These are phyloP conservation scores for Podospora didyma DNA, from an alignment of 495 filamentous ascomycete species.

Conservation along the genomic window DNA sequence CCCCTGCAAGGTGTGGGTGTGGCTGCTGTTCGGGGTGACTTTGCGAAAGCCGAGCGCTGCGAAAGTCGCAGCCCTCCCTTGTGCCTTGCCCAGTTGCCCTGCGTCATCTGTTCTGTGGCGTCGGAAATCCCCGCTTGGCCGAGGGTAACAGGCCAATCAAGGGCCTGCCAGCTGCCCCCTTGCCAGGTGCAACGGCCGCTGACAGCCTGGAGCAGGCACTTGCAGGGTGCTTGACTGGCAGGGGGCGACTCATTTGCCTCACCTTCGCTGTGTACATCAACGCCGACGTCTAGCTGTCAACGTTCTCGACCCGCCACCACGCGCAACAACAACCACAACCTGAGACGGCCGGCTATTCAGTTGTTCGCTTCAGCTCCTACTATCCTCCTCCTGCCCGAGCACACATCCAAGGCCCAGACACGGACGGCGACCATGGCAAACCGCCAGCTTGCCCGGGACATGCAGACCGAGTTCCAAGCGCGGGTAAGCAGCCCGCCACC, in stretches of 20 bases:
- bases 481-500: constrained; percentile 33
- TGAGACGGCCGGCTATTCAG: background rate
- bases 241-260: background rate
- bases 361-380: background rate
- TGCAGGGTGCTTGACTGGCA: background rate
- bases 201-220: background rate
- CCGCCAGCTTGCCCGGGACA: constrained; percentile 47
- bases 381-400: background rate
- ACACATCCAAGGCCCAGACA: too few species aligned
- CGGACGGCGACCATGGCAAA: constrained; percentile 38
- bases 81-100: too few species aligned
- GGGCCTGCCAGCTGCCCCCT: too few species aligned
- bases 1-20: too few species aligned
- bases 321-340: background rate
- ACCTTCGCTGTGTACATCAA: background rate
- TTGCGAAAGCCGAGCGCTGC: too few species aligned
- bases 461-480: constrained; percentile 50
- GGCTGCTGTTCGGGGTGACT: too few species aligned
- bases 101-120: too few species aligned
- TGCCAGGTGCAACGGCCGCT: too few species aligned
- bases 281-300: background rate
- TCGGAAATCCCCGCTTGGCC: too few species aligned
- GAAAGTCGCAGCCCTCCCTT: too few species aligned
- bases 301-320: background rate
- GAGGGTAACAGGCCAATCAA: too few species aligned